Conservation (phyloP, 371 early-diverging fungal species). For the Mucor circinelloides region DNA sequence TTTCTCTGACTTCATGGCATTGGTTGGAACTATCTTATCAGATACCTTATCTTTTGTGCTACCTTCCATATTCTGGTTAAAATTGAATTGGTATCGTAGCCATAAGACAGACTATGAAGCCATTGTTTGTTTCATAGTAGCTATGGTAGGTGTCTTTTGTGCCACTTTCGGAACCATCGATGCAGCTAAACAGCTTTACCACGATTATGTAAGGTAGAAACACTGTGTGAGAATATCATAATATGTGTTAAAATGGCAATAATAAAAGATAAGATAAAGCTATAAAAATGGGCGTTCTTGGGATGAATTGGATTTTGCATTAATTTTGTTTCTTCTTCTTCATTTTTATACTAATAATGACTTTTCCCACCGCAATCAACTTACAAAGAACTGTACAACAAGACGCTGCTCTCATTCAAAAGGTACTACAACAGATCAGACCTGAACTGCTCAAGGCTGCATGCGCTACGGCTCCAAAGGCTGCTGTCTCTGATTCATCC, state of each 20-base stretch:
- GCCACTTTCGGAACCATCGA: conserved; percentile 74
- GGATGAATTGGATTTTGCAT: not conserved
- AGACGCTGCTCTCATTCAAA: not conserved
- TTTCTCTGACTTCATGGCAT: conserved; percentile 80
- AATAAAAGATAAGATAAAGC: conserved; percentile 3
- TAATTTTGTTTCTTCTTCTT: not conserved
- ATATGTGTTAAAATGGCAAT: not conserved
- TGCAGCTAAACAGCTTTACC: conserved; percentile 59
- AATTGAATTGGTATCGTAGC: conserved; percentile 58
- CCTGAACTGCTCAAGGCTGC: not conserved
- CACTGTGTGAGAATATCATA: not conserved
- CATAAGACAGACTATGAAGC: conserved; percentile 40
- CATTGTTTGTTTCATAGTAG: conserved; percentile 53
- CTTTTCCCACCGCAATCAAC: not conserved
- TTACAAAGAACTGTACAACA: conserved; percentile 2
- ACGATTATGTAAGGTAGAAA: conserved; percentile 16
- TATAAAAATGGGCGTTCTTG: not conserved
- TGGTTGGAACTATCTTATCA: conserved; percentile 80
- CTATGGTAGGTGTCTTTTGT: conserved; percentile 66
- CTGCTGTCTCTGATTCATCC: not conserved
- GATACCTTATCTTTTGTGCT: conserved; percentile 80
- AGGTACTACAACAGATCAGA: not conserved
- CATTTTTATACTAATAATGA: not conserved
- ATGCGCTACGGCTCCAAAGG: not conserved
- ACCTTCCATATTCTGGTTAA: conserved; percentile 78